These are phyloP conservation scores for Amaranthus palmeri DNA, from an alignment of 148 eudicot genomes.

Conservation along the genomic window DNA sequence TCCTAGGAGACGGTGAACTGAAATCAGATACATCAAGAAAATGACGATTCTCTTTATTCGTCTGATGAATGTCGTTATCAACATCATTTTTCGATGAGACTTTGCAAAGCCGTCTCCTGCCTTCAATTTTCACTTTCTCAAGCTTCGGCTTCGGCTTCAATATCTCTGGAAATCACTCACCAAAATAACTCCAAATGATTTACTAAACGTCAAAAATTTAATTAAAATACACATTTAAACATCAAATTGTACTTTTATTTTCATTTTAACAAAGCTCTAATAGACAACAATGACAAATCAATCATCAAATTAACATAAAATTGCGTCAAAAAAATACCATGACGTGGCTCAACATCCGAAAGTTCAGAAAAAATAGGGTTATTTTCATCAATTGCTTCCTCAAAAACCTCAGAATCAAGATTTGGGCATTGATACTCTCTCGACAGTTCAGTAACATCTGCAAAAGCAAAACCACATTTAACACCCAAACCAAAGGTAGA, in stretches of 20 bases:
- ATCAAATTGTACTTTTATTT: background rate
- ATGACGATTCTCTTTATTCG: constrained; percentile 24
- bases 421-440: background rate
- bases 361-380: constrained; percentile 1
- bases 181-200: background rate
- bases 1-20: constrained; percentile 45
- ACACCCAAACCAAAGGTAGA: background rate
- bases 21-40: constrained; percentile 49
- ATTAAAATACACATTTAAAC: background rate
- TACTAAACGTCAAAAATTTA: background rate
- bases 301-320: background rate
- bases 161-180: constrained; percentile 9
- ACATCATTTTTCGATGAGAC: constrained; percentile 27
- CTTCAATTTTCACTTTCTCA: constrained; percentile 60
- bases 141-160: constrained; percentile 34
- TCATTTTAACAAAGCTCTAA: background rate
- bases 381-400: constrained; percentile 6
- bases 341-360: background rate
- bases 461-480: constrained; percentile 7
- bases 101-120: constrained; percentile 89
- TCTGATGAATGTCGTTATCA: constrained; percentile 18
- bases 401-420: background rate
- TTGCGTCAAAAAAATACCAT: background rate
- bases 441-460: constrained; percentile 10
- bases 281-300: background rate